Conservation (phyloP, 2,329 filamentous ascomycete species). For the Clarireedia hainanense region DNA sequence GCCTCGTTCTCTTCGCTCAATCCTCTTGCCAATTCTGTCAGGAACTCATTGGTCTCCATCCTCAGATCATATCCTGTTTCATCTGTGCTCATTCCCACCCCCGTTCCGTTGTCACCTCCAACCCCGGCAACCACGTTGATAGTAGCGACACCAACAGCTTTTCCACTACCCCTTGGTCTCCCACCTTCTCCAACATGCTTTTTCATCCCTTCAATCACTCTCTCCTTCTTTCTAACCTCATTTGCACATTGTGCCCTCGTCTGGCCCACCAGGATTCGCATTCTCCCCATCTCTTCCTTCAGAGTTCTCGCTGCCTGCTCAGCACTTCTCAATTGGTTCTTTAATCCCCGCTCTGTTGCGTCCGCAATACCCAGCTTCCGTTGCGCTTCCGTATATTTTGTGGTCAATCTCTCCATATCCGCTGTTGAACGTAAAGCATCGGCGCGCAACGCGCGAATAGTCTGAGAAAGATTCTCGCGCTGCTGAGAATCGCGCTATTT, state of each 20-base stretch:
- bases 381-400: conserved; percentile 46
- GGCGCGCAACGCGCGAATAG: conserved; percentile 66
- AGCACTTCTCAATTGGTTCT: conserved; percentile 62
- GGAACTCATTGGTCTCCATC: conserved; percentile 83
- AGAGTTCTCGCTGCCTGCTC: conserved; percentile 68
- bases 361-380: conserved; percentile 52
- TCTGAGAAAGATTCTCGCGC: conserved; percentile 72
- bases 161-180: conserved; percentile 50
- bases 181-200: conserved; percentile 70
- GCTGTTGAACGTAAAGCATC: conserved; percentile 67
- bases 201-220: conserved; percentile 83
- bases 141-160: conserved; percentile 45
- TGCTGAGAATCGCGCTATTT: conserved; percentile 78
- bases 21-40: conserved; percentile 74
- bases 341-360: conserved; percentile 62
- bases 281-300: conserved; percentile 73
- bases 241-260: conserved; percentile 81
- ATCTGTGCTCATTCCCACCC: conserved; percentile 23
- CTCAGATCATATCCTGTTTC: conserved; percentile 61
- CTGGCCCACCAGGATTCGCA: conserved; percentile 74
- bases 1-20: conserved; percentile 90
- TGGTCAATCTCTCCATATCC: conserved; percentile 53
- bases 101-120: conserved; percentile 32
- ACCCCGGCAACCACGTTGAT: conserved; percentile 50
- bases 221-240: conserved; percentile 82